phyloP scores from a whole-genome alignment of 257 asterid genomes.

The Voacanga thouarsii region DNA sequence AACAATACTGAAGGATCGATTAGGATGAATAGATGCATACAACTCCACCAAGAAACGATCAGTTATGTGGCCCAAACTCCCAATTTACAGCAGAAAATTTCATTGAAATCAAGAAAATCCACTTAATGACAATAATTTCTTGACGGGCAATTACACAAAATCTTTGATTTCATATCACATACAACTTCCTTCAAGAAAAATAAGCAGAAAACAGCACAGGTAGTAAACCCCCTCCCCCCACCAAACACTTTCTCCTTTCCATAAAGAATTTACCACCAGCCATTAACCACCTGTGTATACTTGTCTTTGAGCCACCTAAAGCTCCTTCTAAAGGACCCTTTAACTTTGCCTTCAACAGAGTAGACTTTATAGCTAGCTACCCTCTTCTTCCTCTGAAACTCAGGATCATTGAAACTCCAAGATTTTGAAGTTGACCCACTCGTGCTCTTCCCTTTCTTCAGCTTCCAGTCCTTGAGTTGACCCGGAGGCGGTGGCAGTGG shows the following conservation, averaged over 20 bases:
- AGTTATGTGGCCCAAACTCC: not conserved
- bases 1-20: not conserved
- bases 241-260: not conserved
- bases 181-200: not conserved
- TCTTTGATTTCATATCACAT: constrained; percentile 10
- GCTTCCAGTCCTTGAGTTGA: constrained; percentile 28
- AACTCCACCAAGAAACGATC: not conserved
- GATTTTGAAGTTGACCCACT: constrained; percentile 34
- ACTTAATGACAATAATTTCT: not conserved
- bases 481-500: constrained; percentile 25
- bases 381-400: constrained; percentile 83
- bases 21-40: not conserved
- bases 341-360: constrained; percentile 79
- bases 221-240: not conserved
- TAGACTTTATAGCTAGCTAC: constrained; percentile 89
- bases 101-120: constrained; percentile 13
- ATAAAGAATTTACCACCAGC: constrained; percentile 46
- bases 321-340: constrained; percentile 71
- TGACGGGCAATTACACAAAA: not conserved
- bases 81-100: constrained; percentile 3
- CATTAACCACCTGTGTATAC: constrained; percentile 59
- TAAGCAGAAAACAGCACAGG: not conserved
- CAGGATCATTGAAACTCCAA: constrained; percentile 70
- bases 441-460: constrained; percentile 51
- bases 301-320: constrained; percentile 69